These are phyloP conservation scores for Pleurostoma richardsiae DNA, from an alignment of 2,329 filamentous ascomycete genomes.

Conservation along the genomic window DNA sequence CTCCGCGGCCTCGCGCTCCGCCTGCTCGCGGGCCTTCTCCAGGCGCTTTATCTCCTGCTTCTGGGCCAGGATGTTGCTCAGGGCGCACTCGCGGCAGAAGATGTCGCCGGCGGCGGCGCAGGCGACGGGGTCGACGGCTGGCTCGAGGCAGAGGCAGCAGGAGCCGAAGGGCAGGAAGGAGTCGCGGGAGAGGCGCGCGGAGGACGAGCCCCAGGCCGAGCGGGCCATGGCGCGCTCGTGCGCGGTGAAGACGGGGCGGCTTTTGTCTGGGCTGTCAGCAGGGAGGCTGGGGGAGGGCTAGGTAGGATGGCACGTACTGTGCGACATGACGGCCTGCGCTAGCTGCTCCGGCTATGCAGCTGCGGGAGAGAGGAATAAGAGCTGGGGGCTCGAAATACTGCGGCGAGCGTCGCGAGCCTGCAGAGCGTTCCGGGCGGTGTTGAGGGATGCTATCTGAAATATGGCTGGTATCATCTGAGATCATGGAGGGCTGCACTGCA, in stretches of 20 bases:
- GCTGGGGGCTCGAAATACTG: no score
- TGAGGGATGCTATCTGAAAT: no score
- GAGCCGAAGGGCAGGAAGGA: conserved; percentile 89
- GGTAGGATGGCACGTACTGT: conserved; percentile 32
- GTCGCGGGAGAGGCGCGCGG: conserved; percentile 81
- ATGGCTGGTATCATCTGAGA: neutral
- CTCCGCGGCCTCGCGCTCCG: conserved; percentile 57
- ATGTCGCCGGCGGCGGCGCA: conserved; percentile 79
- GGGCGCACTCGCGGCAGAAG: conserved; percentile 92
- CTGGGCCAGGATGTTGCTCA: conserved; percentile 86
- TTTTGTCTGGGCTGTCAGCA: conserved; percentile 53
- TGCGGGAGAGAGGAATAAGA: no score
- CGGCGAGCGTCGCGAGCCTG: no score
- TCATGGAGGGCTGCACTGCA: neutral
- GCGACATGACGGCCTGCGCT: conserved; percentile 25
- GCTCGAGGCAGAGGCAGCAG: conserved; percentile 81
- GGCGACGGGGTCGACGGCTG: conserved; percentile 75
- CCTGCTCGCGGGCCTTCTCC: conserved; percentile 60
- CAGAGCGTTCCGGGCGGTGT: no score
- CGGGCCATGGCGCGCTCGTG: conserved; percentile 83
- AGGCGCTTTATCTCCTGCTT: conserved; percentile 84
- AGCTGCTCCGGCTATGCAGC: no score
- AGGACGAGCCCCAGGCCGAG: conserved; percentile 73
- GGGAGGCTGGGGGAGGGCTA: neutral
- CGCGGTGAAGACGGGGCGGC: conserved; percentile 87